Conservation (phyloP, 306 rosid genomes). For the Dryas octopetala region DNA sequence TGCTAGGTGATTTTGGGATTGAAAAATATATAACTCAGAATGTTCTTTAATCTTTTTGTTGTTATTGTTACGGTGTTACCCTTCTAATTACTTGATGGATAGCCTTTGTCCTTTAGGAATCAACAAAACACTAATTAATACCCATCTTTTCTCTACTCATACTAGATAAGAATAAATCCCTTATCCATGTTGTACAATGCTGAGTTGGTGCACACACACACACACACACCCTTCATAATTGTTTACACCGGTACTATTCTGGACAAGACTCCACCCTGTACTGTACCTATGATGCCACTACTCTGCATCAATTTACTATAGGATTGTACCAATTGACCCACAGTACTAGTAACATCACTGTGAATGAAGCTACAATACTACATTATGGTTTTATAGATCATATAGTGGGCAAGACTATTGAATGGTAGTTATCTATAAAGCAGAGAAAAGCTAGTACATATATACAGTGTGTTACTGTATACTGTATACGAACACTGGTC, state of each 20-base stretch:
- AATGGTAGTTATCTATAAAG: too few species aligned
- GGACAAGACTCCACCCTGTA: too few species aligned
- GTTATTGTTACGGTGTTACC: too few species aligned
- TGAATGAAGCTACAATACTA: not conserved
- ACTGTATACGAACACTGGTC: not conserved
- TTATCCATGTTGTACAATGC: not conserved
- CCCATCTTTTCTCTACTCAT: not conserved
- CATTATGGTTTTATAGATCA: not conserved
- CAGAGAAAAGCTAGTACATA: not conserved
- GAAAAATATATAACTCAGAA: not conserved
- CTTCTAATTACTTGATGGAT: not conserved
- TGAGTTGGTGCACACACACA: too few species aligned
- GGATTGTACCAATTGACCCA: not conserved
- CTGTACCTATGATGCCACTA: not conserved
- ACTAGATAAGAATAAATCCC: not conserved
- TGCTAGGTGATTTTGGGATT: constrained; percentile 5
- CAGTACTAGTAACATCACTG: not conserved
- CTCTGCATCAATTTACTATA: too few species aligned
- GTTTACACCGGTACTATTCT: too few species aligned
- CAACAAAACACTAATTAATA: not conserved
- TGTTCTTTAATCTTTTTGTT: too few species aligned
- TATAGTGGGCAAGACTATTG: not conserved
- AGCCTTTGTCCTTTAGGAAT: not conserved
- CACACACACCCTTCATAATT: too few species aligned
- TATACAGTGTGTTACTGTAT: not conserved